These are phyloP conservation scores for Luzula sylvatica DNA, from an alignment of 176 grass and related monocot genomes.

Conservation along the genomic window DNA sequence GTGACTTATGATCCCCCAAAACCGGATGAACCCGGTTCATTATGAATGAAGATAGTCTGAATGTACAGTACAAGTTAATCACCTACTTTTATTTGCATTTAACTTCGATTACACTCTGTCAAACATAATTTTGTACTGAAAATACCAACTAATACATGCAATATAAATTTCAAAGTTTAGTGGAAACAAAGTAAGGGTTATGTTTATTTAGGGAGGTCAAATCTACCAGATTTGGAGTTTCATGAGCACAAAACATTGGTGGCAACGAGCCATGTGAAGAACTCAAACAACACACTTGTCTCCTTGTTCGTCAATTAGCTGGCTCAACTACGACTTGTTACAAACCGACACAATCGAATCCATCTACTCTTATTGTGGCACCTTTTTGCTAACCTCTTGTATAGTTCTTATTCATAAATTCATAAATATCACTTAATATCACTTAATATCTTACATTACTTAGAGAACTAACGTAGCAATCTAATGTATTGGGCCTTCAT, in stretches of 20 bases:
- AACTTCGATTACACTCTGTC: too few species aligned
- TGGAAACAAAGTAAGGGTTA: too few species aligned
- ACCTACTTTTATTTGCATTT: too few species aligned
- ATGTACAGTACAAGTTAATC: too few species aligned
- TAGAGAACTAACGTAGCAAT: too few species aligned
- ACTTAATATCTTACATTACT: too few species aligned
- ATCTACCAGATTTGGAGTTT: background rate
- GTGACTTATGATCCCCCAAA: background rate
- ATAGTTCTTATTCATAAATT: background rate
- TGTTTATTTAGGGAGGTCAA: conserved; percentile 2
- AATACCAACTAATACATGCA: background rate
- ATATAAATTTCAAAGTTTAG: conserved; percentile 7
- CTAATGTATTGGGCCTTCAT: too few species aligned
- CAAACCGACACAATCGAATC: conserved; percentile 19
- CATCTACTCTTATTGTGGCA: conserved; percentile 12
- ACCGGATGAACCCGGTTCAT: background rate
- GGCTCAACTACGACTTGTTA: background rate
- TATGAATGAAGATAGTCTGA: background rate
- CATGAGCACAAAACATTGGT: background rate
- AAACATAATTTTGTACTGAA: too few species aligned
- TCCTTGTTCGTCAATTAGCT: conserved; percentile 9
- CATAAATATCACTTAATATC: too few species aligned
- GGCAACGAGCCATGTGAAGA: conserved; percentile 17
- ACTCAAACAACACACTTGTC: conserved; percentile 11
- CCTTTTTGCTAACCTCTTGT: conserved; percentile 1